A percentile compares a stretch with the other conserved stretches of the same genome.
These are phyloP conservation scores for Talaromyces sp. DNA, from an alignment of 2,329 filamentous ascomycete species.

Conservation along the genomic window DNA sequence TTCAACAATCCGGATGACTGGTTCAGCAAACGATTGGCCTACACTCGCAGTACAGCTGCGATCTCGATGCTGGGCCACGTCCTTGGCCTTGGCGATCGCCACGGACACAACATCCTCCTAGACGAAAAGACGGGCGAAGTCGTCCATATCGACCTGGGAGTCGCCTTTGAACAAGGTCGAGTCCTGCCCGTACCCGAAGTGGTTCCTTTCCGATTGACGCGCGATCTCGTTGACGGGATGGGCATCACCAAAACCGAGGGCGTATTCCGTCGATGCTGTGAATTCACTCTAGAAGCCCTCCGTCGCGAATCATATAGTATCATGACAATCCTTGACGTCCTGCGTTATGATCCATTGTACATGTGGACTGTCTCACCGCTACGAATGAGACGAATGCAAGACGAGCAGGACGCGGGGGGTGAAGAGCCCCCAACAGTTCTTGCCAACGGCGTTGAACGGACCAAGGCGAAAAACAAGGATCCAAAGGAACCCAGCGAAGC, in stretches of 20 bases:
- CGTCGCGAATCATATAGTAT: slow-evolving; percentile 95
- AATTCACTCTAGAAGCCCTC: slow-evolving; percentile 91
- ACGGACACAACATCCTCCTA: slow-evolving; percentile 94
- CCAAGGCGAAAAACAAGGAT: slow-evolving; percentile 8
- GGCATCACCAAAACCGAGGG: slow-evolving; percentile 92
- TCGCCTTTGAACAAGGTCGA: slow-evolving; percentile 93
- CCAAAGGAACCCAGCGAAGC: slow-evolving; percentile 65
- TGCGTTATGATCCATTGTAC: slow-evolving; percentile 96
- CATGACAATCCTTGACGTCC: slow-evolving; percentile 95
- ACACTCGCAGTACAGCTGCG: slow-evolving; percentile 87
- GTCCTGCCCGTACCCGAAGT: slow-evolving; percentile 93
- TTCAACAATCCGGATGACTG: slow-evolving; percentile 94
- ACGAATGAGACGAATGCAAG: slow-evolving; percentile 62
- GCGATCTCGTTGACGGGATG: slow-evolving; percentile 96
- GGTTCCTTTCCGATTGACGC: slow-evolving; percentile 88
- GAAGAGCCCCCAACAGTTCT: slow-evolving; percentile 30
- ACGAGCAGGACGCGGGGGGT: slow-evolving; percentile 43
- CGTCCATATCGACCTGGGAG: slow-evolving; percentile 93
- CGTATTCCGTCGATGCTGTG: slow-evolving; percentile 94
- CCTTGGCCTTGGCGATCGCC: slow-evolving; percentile 85
- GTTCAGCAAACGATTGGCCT: slow-evolving; percentile 84
- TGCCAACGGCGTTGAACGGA: background rate
- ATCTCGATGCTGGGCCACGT: slow-evolving; percentile 94
- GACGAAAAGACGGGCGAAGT: slow-evolving; percentile 87
- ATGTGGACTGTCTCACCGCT: slow-evolving; percentile 83